Evolutionary conservation across 1,284 basidiomycete genomes (phyloP).

Genomic region (Filobasidium uniguttulatum): DNA sequence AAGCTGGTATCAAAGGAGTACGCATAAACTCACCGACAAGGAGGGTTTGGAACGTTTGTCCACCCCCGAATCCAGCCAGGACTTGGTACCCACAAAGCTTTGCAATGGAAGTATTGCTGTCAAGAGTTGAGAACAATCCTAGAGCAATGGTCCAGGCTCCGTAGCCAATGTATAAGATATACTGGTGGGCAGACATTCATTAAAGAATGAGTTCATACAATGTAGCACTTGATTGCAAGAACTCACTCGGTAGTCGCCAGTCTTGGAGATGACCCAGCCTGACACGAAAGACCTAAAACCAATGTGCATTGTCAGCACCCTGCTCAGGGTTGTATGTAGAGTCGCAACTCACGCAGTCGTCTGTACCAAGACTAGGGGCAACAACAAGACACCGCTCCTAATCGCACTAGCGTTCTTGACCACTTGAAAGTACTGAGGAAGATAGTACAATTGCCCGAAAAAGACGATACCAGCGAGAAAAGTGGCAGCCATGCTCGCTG

Average conservation of each 20-base stretch:
- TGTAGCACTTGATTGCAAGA: too few relatives aligned
- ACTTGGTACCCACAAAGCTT: conserved; percentile 55
- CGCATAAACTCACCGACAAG: conserved; percentile 20
- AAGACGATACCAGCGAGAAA: conserved; percentile 46
- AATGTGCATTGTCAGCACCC: too few relatives aligned
- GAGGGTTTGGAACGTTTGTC: conserved; percentile 37
- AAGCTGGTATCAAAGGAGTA: too few relatives aligned
- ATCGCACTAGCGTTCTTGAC: conserved; percentile 51
- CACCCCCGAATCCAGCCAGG: conserved; percentile 53
- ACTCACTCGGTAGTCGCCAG: conserved; percentile 51
- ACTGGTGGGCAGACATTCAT: too few relatives aligned
- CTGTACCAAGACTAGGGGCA: conserved; percentile 52
- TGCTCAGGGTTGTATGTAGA: too few relatives aligned
- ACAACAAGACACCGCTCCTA: conserved; percentile 48
- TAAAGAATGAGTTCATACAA: too few relatives aligned
- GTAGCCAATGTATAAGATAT: conserved; percentile 56
- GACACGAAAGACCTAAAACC: conserved; percentile 25
- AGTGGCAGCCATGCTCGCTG: conserved; percentile 53
- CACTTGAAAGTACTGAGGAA: conserved; percentile 63
- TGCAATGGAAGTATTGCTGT: conserved; percentile 41
- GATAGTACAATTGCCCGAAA: conserved; percentile 31
- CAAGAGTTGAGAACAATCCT: conserved; percentile 53
- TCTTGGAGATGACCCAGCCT: conserved; percentile 50
- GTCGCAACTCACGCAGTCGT: conserved; percentile 36
- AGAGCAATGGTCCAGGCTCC: conserved; percentile 52